Base-by-base conservation (phyloP, 371 early-diverging fungal species). In the Dinochytrium kinnereticum region DNA sequence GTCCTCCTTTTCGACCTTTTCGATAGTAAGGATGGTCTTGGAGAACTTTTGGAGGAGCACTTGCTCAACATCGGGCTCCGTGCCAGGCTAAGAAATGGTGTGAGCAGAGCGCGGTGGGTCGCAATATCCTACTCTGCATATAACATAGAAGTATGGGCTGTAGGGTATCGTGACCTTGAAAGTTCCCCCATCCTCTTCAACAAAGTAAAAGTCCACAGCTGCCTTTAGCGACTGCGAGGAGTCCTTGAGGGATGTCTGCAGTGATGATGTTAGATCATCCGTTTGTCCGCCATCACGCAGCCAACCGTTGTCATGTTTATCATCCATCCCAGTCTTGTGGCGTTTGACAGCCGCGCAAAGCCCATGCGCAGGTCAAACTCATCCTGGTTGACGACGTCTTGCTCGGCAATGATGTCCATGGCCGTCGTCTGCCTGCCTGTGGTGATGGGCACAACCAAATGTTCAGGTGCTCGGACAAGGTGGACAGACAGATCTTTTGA, bases 151-250 rank as follows among this genome's bases (percentile, higher is more conserved):
- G 82, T 98, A 98, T 0, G 99, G 98, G 59, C 90, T 88, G 80
- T 92, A 95, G 7, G 89, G 53, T 17, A 95, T 40, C 1, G 96
- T 95, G 28, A 91, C 85, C 76, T 95, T 98, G 86, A 98, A 98
- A 15, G 91, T 89, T 33, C 86, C 87, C 19, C 96, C 96, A 69
- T 94, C 95, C 44, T 94, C 95, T 65, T 93, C 91, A 33, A 97
- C 81, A 77, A 98, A 98, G 76, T 96, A 98, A 59, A 91, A 92
- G 78, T 98, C 95, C 0, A 96, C 91, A 0, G 91, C 98, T 0
- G 95, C 81, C 72, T 90, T 84, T 17, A 26, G 7, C 57, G 36
- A 33, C 7, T 28, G 92, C 93, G n/a, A 80, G 76, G 17, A 87
- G 82, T 89, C 91, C 89, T 50, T 93, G 91, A 17, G 39, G 44